These are phyloP conservation scores for Naganishia vishniacii DNA, from an alignment of 768 basidiomycete genomes.

Conservation along the genomic window DNA sequence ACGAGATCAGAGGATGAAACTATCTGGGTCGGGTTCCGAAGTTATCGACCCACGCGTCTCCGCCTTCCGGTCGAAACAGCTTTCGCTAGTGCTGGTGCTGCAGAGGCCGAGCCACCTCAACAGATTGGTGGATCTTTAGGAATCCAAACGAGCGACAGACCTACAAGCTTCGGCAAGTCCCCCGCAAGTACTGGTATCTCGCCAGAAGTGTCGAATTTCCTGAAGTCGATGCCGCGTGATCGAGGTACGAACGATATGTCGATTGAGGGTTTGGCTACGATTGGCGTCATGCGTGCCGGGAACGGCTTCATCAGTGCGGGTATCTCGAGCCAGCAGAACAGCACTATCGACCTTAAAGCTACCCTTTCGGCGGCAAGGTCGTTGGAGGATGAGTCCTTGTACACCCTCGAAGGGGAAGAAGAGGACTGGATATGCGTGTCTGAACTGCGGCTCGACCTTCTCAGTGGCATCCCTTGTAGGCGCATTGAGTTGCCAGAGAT, in stretches of 20 bases:
- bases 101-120: no score
- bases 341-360: not conserved
- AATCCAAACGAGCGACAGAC: no score
- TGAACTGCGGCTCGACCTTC: conserved; percentile 9
- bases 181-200: not conserved
- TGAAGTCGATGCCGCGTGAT: not conserved
- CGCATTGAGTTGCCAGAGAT: not conserved
- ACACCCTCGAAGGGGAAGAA: conserved; percentile 9
- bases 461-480: conserved; percentile 5
- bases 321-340: not conserved
- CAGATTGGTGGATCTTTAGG: no score
- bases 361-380: not conserved
- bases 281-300: not conserved
- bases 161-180: not conserved
- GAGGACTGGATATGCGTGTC: conserved; percentile 21
- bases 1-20: conserved; percentile 21
- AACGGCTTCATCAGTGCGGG: not conserved
- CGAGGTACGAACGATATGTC: not conserved
- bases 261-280: not conserved
- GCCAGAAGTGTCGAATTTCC: not conserved
- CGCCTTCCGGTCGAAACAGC: not conserved
- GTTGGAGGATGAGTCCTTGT: not conserved
- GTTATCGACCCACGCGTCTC: conserved; percentile 9
- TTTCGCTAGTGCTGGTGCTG: not conserved
- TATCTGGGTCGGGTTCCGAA: conserved; percentile 20